These are phyloP conservation scores for Xylaria hypoxylon DNA, from an alignment of 2,329 filamentous ascomycete species.

Conservation along the genomic window DNA sequence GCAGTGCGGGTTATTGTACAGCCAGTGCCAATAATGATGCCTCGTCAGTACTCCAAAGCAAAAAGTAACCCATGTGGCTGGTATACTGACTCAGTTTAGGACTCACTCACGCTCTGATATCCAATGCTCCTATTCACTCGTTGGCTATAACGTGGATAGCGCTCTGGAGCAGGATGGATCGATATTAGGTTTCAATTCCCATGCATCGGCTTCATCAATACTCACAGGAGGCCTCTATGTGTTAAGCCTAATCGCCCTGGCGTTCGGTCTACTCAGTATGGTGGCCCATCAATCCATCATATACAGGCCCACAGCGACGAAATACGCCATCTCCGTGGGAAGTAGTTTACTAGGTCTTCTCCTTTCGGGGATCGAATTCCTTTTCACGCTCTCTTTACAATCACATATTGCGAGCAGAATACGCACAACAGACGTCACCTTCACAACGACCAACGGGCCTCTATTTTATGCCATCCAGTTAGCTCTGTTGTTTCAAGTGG, in stretches of 20 bases:
- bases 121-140: background rate
- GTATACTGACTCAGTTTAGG: conserved; percentile 9
- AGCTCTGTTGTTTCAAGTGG: conserved; percentile 21
- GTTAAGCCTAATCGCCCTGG: conserved; percentile 21
- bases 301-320: background rate
- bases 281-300: conserved; percentile 27
- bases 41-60: conserved; percentile 17
- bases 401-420: conserved; percentile 9
- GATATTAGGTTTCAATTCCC: background rate
- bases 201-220: conserved; percentile 1
- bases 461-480: conserved; percentile 2
- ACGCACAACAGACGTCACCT: background rate
- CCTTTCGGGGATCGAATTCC: conserved; percentile 24
- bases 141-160: conserved; percentile 24
- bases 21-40: conserved; percentile 3
- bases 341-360: conserved; percentile 24
- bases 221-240: conserved; percentile 23
- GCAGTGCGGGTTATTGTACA: conserved; percentile 33
- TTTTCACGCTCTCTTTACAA: conserved; percentile 21
- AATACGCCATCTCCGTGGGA: conserved; percentile 23
- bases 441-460: conserved; percentile 23
- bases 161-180: conserved; percentile 7
- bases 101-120: background rate
- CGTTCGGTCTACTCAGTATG: conserved; percentile 24
- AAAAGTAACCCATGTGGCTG: background rate